A percentile compares a stretch with the other conserved stretches of the same genome.
phyloP scores from a whole-genome alignment of 1,284 basidiomycete species.

The Trametes hirsuta region DNA sequence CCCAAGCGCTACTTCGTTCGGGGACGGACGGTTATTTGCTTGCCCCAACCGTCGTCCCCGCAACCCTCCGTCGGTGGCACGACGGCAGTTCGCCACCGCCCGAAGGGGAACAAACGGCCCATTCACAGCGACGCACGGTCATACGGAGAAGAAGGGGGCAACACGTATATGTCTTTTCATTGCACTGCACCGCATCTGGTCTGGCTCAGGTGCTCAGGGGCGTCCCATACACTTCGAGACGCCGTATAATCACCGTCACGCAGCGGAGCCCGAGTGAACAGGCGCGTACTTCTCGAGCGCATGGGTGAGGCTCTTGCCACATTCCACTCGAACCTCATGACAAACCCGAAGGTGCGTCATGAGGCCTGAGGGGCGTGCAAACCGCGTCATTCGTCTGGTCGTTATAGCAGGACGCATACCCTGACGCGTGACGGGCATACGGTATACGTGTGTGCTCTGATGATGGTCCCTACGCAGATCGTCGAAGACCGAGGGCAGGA shows the following conservation, averaged over 20 bases:
- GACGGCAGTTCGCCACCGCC: too few relatives aligned
- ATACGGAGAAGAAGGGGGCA: too few relatives aligned
- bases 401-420: neutral
- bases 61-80: too few relatives aligned
- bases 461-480: neutral
- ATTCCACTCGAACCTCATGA: neutral
- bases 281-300: neutral
- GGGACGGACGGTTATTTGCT: neutral
- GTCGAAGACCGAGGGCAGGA: neutral
- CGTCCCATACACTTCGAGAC: neutral
- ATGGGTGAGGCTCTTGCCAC: too few relatives aligned
- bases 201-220: neutral
- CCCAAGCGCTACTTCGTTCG: neutral
- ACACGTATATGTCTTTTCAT: neutral
- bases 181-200: neutral
- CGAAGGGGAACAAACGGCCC: too few relatives aligned
- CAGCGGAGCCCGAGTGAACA: neutral
- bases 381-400: too few relatives aligned
- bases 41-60: neutral
- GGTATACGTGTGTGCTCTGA: neutral
- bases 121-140: too few relatives aligned
- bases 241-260: conserved; percentile 7
- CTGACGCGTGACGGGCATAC: neutral
- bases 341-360: neutral
- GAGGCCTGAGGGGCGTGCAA: neutral